Evolutionary conservation across 2,329 filamentous ascomycete genomes (phyloP).

Genomic region (Cladosporium austrohemisphaericum): DNA sequence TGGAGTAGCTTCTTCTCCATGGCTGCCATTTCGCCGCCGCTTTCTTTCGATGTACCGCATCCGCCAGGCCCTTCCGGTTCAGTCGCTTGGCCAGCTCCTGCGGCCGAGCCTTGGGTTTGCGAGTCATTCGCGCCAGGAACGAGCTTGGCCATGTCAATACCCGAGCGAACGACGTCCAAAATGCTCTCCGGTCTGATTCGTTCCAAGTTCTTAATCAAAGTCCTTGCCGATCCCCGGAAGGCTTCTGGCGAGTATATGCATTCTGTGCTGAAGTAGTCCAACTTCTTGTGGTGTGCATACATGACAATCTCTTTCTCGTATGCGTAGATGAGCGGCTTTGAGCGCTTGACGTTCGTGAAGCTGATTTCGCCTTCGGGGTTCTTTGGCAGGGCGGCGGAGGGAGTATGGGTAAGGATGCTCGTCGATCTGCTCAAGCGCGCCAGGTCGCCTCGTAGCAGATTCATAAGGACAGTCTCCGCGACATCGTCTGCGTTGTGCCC

Average conservation of each 20-base stretch:
- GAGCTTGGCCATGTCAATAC: constrained; percentile 92
- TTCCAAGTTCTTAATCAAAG: constrained; percentile 91
- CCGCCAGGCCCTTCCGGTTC: constrained; percentile 63
- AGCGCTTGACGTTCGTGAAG: constrained; percentile 80
- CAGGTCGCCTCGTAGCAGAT: constrained; percentile 83
- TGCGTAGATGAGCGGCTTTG: constrained; percentile 95
- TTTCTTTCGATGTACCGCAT: constrained; percentile 65
- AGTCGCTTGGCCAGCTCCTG: background rate
- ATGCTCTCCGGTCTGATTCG: constrained; percentile 91
- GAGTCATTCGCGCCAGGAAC: constrained; percentile 52
- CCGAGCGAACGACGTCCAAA: constrained; percentile 87
- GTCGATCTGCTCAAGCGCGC: constrained; percentile 84
- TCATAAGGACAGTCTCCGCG: constrained; percentile 97
- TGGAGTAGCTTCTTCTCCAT: constrained; percentile 71
- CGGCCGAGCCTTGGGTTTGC: background rate
- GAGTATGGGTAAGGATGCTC: constrained; percentile 71
- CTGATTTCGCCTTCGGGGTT: constrained; percentile 43
- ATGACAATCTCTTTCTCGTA: constrained; percentile 99
- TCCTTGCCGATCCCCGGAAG: constrained; percentile 86
- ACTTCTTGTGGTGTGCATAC: constrained; percentile 92
- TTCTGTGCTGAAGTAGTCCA: constrained; percentile 98
- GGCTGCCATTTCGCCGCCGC: constrained; percentile 73
- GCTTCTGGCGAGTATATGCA: constrained; percentile 98
- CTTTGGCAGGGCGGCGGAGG: constrained; percentile 28
- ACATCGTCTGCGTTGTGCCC: constrained; percentile 98